Evolutionary conservation across 108 stramenopile species (phyloP).

Genomic region (Nitzschia inconspicua): DNA sequence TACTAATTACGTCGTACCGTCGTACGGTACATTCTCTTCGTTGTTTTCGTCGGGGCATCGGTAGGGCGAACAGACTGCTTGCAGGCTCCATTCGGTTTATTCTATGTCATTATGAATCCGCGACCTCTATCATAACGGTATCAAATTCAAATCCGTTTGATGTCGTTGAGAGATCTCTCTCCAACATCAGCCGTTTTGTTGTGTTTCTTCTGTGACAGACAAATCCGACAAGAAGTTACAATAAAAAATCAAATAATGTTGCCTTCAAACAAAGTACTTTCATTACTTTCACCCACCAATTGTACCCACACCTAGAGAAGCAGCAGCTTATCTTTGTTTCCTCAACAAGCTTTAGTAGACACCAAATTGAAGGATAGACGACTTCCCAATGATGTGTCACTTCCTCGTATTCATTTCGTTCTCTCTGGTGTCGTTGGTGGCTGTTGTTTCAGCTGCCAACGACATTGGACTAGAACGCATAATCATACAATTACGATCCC

Average conservation of each 20-base stretch:
- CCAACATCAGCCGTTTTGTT: background rate
- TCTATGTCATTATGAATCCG: background rate
- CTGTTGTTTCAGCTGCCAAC: background rate
- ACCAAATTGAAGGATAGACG: background rate
- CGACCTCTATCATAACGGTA: background rate
- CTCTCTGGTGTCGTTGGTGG: background rate
- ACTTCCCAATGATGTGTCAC: background rate
- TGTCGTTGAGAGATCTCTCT: background rate
- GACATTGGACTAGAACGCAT: conserved; percentile 11
- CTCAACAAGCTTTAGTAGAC: background rate
- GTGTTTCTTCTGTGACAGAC: background rate
- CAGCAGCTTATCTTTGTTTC: background rate
- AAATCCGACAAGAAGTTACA: background rate
- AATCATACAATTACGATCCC: conserved; percentile 26
- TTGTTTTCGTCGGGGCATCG: background rate
- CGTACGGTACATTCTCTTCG: background rate
- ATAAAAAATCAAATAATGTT: background rate
- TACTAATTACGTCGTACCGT: background rate
- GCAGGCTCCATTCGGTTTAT: no score
- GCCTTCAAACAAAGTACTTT: background rate
- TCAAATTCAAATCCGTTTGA: background rate
- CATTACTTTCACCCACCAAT: background rate
- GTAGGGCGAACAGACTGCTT: background rate
- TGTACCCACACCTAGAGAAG: background rate
- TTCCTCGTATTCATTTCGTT: background rate